These are phyloP conservation scores for Verticillium tricorpus DNA, from an alignment of 2,329 filamentous ascomycete genomes.

Conservation along the genomic window DNA sequence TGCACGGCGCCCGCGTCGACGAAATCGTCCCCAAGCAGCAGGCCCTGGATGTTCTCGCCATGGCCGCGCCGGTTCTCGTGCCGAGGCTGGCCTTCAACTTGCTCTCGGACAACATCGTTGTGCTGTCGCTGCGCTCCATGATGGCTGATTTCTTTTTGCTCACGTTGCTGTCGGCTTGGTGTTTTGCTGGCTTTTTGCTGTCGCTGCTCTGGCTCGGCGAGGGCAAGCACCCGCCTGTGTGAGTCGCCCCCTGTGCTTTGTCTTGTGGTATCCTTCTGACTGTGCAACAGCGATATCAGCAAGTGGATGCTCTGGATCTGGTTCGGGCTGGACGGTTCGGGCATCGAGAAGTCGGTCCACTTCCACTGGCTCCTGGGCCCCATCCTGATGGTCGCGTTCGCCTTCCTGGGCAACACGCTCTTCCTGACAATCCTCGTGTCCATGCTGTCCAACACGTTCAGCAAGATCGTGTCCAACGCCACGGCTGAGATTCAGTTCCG, in stretches of 20 bases:
- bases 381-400: conserved; percentile 75
- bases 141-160: conserved; percentile 80
- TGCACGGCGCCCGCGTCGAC: conserved; percentile 55
- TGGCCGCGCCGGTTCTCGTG: conserved; percentile 72
- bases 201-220: conserved; percentile 75
- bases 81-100: conserved; percentile 79
- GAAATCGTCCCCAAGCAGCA: conserved; percentile 52
- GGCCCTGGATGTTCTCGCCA: conserved; percentile 72
- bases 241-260: conserved; percentile 17
- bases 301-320: conserved; percentile 95
- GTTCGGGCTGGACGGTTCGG: conserved; percentile 77
- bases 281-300: conserved; percentile 54
- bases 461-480: conserved; percentile 70
- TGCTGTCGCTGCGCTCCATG: conserved; percentile 77
- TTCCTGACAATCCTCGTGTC: conserved; percentile 88
- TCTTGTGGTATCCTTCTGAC: background rate
- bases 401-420: conserved; percentile 80
- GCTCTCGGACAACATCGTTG: conserved; percentile 79
- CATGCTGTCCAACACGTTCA: conserved; percentile 81
- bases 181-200: conserved; percentile 76
- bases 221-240: conserved; percentile 54
- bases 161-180: conserved; percentile 73
- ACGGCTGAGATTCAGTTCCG: conserved; percentile 82
- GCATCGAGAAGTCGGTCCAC: conserved; percentile 56
- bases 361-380: conserved; percentile 80